A percentile compares a stretch with the other conserved stretches of the same genome.
phyloP scores from a whole-genome alignment of 192 early-diverging fungal species.

The Chytriomyces sp. region DNA sequence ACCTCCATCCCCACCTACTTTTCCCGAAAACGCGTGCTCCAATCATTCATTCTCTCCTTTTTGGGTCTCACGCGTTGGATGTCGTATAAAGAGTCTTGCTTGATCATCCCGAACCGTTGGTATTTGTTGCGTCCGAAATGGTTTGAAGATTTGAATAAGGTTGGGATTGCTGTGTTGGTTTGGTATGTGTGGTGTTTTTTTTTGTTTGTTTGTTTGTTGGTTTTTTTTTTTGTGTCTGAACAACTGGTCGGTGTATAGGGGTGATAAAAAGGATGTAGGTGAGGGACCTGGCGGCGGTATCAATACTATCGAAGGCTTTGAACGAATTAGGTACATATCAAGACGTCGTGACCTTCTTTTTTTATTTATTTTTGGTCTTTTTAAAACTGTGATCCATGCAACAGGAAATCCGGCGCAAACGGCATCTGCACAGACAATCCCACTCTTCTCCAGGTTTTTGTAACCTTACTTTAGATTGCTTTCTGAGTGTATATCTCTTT shows the following conservation, averaged over 20 bases:
- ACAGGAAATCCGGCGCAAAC: constrained; percentile 44
- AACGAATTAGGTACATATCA: constrained; percentile 31
- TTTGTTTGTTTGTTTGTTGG: neutral
- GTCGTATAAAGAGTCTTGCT: constrained; percentile 42
- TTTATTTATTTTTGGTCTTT: too few species aligned
- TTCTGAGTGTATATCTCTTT: neutral
- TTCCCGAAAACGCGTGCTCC: constrained; percentile 24
- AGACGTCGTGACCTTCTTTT: too few species aligned
- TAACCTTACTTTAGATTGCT: too few species aligned
- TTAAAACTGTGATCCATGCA: neutral
- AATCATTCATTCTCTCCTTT: constrained; percentile 29
- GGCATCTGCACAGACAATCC: constrained; percentile 58
- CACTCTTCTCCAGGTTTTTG: constrained; percentile 30
- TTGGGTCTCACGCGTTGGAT: constrained; percentile 47
- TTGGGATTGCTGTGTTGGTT: constrained; percentile 50
- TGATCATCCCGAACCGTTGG: constrained; percentile 49
- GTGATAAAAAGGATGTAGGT: neutral
- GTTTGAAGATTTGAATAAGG: constrained; percentile 43
- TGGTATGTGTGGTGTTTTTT: constrained; percentile 31
- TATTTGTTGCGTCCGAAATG: constrained; percentile 35
- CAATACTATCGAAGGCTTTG: constrained; percentile 48
- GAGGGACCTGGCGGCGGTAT: constrained; percentile 48
- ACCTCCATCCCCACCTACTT: constrained; percentile 52
- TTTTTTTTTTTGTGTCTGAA: neutral
- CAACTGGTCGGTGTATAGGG: too few species aligned